Evolutionary conservation across 2,329 filamentous ascomycete species (phyloP).

Genomic region (Diaporthe nobilis): DNA sequence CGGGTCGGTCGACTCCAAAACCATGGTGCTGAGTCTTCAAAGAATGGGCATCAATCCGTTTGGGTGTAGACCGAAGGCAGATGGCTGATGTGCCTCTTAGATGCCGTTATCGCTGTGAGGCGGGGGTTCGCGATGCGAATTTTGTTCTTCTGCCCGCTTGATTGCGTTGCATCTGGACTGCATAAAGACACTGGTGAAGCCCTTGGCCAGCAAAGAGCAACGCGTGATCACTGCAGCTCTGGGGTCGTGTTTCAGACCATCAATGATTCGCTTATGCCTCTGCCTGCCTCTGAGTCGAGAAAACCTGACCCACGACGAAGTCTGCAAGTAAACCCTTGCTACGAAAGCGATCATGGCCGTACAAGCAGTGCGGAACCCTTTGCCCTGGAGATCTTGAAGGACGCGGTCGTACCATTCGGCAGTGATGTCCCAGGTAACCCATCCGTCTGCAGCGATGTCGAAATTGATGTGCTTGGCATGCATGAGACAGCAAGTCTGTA

Average conservation of each 20-base stretch:
- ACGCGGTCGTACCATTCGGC: constrained; percentile 14
- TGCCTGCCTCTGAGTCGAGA: background rate
- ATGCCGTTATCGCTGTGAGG: background rate
- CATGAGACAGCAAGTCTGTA: constrained; percentile 11
- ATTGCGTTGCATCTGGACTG: background rate
- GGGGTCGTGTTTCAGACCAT: background rate
- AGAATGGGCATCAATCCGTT: background rate
- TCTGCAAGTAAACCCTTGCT: background rate
- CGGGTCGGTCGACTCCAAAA: background rate
- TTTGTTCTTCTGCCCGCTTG: background rate
- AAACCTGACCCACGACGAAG: background rate
- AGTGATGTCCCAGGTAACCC: background rate
- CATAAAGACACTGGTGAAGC: background rate
- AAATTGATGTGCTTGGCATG: background rate
- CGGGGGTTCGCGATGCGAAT: background rate
- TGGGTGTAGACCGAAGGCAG: no score
- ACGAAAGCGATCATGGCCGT: constrained; percentile 3
- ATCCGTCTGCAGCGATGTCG: background rate
- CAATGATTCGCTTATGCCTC: background rate
- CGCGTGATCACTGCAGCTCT: background rate
- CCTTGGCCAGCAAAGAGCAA: background rate
- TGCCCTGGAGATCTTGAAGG: background rate
- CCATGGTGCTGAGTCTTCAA: background rate
- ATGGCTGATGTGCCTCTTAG: background rate
- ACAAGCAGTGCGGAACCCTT: background rate